Evolutionary conservation across 768 basidiomycete species (phyloP).

Genomic region (Boletus sp.): DNA sequence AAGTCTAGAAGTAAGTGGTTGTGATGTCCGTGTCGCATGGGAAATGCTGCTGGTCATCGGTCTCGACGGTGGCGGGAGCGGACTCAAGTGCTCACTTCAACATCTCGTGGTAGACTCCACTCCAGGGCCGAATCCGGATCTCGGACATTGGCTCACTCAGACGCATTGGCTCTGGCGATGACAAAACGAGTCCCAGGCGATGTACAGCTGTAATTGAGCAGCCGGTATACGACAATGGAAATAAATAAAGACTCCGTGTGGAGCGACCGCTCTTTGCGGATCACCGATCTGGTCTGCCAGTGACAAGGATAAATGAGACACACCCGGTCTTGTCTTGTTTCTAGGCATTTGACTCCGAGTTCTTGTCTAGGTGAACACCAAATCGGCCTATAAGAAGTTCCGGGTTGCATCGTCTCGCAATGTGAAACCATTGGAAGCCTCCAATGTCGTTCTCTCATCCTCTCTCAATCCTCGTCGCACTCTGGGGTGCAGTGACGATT

Average conservation of each 20-base stretch:
- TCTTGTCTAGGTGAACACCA: slow-evolving; percentile 16
- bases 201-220: neutral
- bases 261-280: neutral
- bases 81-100: neutral
- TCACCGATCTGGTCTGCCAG: neutral
- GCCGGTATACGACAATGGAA: neutral
- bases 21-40: too few species aligned
- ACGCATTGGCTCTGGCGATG: neutral
- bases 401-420: neutral
- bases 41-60: neutral
- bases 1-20: too few species aligned
- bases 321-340: slow-evolving; percentile 4
- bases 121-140: neutral
- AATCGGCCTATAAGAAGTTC: slow-evolving; percentile 15
- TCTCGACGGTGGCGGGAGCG: neutral
- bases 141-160: neutral
- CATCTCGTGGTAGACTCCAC: too few species aligned
- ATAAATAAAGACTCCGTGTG: neutral
- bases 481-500: slow-evolving; percentile 20
- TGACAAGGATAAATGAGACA: slow-evolving; percentile 18
- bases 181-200: neutral
- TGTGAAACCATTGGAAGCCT: neutral
- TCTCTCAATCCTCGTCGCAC: slow-evolving; percentile 17
- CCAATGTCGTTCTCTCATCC: slow-evolving; percentile 16
- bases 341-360: neutral